These are phyloP conservation scores for Alternaria brassicae DNA, from an alignment of 2,329 filamentous ascomycete genomes.

Conservation along the genomic window DNA sequence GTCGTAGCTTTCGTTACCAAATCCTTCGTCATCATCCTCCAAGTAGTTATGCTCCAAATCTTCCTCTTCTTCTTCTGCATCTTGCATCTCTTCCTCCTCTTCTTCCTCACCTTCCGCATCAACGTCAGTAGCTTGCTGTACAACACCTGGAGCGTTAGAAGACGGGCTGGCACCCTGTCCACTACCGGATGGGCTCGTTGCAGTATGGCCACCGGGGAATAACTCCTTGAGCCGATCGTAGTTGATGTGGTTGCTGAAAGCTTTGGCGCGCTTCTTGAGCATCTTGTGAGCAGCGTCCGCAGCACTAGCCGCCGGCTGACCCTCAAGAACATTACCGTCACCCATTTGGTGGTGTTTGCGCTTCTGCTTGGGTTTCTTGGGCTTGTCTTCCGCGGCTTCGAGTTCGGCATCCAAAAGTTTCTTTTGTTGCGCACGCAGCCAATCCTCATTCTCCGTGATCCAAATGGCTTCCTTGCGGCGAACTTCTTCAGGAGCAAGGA, in stretches of 20 bases:
- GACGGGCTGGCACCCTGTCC: slow-evolving; percentile 32
- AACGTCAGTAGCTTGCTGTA: slow-evolving; percentile 10
- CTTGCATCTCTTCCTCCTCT: slow-evolving; percentile 42
- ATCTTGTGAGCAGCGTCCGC: slow-evolving; percentile 56
- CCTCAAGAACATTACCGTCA: slow-evolving; percentile 53
- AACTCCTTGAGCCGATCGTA: slow-evolving; percentile 55
- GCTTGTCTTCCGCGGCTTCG: slow-evolving; percentile 59
- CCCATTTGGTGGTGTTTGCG: slow-evolving; percentile 50
- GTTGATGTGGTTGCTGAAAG: slow-evolving; percentile 56
- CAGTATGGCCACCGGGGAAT: slow-evolving; percentile 38
- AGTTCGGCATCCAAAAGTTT: slow-evolving; percentile 78
- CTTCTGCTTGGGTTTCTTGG: slow-evolving; percentile 58
- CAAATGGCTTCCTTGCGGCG: slow-evolving; percentile 89
- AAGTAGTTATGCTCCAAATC: slow-evolving; percentile 51
- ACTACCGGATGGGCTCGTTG: slow-evolving; percentile 27
- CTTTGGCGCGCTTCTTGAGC: slow-evolving; percentile 54
- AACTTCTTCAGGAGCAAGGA: slow-evolving; percentile 75
- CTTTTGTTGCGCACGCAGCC: slow-evolving; percentile 83
- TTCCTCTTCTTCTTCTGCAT: slow-evolving; percentile 52
- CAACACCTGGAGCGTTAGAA: slow-evolving; percentile 14
- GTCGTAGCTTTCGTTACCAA: slow-evolving; percentile 49
- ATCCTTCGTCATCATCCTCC: slow-evolving; percentile 54
- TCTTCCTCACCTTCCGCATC: slow-evolving; percentile 32
- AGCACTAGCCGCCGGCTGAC: slow-evolving; percentile 52
- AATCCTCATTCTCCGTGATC: slow-evolving; percentile 94